A percentile compares a stretch with the other conserved stretches of the same genome.
Conservation (phyloP, 352 stramenopile genomes). For the Globisporangium cederbergense region DNA sequence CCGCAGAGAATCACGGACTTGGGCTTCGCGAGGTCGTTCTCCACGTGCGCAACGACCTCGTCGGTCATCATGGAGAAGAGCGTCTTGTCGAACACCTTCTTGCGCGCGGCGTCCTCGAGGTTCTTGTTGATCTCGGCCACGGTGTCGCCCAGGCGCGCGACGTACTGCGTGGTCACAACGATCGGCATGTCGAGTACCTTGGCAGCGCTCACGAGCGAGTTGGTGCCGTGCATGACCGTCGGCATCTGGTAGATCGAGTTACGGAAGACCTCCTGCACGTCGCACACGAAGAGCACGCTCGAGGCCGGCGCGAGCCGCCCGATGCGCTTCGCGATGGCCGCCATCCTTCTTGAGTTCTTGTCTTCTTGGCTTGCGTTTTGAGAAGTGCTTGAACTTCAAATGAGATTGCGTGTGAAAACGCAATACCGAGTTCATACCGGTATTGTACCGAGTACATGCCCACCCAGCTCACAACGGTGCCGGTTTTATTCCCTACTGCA, state of each 20-base stretch:
- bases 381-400: constrained; percentile 8
- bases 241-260: constrained; percentile 91
- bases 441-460: background rate
- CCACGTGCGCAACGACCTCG: constrained; percentile 87
- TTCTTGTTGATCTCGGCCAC: constrained; percentile 71
- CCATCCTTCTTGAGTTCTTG: background rate
- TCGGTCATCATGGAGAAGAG: constrained; percentile 97
- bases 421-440: background rate
- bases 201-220: constrained; percentile 65
- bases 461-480: background rate
- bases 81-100: constrained; percentile 95
- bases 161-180: constrained; percentile 96
- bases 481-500: background rate
- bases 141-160: constrained; percentile 91
- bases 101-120: constrained; percentile 34
- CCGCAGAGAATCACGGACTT: constrained; percentile 94
- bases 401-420: background rate
- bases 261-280: constrained; percentile 97
- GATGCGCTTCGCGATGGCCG: constrained; percentile 19
- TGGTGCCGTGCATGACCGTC: constrained; percentile 85
- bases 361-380: background rate
- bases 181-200: constrained; percentile 90
- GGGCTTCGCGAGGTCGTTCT: constrained; percentile 34
- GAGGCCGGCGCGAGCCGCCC: constrained; percentile 61
- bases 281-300: constrained; percentile 92